Evolutionary conservation across 106 monocot species (phyloP).

Genomic region (Apostasia ramifera): DNA sequence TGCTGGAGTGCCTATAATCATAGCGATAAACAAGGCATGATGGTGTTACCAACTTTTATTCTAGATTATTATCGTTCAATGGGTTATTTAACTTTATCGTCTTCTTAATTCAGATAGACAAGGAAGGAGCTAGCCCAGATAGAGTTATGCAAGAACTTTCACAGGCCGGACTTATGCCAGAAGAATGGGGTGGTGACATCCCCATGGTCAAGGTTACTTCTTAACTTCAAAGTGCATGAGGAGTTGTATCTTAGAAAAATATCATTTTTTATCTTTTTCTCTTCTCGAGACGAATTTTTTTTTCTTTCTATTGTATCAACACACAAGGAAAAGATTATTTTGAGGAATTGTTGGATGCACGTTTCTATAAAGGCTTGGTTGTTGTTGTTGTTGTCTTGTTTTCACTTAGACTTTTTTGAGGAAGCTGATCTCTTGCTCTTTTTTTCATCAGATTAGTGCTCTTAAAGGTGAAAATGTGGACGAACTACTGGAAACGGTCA

Average conservation of each 20-base stretch:
- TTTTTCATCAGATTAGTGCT: conserved; percentile 76
- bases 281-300: no score
- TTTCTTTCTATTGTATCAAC: no score
- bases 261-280: no score
- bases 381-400: neutral
- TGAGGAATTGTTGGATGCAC: no score
- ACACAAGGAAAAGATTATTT: no score
- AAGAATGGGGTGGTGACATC: conserved; percentile 90
- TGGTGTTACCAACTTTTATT: neutral
- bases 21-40: conserved; percentile 93
- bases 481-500: conserved; percentile 84
- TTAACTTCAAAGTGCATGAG: neutral
- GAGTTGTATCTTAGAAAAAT: neutral
- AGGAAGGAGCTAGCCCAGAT: conserved; percentile 90
- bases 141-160: conserved; percentile 97
- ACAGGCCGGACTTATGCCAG: conserved; percentile 80
- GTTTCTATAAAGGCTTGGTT: no score
- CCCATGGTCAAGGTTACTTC: conserved; percentile 89
- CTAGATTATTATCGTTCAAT: neutral
- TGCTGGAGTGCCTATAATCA: conserved; percentile 85
- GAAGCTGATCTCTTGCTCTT: conserved; percentile 9
- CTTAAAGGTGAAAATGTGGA: conserved; percentile 91
- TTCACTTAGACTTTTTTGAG: conserved; percentile 5
- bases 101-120: conserved; percentile 63
- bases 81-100: no score